A percentile compares a stretch with the other conserved stretches of the same genome.
These are phyloP conservation scores for Amphibolis antarctica DNA, from an alignment of 106 monocot species.

Conservation along the genomic window DNA sequence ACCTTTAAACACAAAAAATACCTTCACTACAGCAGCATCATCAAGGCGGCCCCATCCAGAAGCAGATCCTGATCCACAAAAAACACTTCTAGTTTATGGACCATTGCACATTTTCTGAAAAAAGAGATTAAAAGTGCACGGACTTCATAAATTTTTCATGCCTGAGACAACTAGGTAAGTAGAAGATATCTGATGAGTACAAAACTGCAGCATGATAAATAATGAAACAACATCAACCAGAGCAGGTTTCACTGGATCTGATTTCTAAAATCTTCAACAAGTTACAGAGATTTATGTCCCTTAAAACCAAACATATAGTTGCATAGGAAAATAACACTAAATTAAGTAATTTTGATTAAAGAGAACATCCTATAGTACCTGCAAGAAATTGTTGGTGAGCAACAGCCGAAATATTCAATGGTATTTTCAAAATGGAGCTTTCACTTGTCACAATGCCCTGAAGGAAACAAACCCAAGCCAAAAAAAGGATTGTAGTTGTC, in stretches of 20 bases:
- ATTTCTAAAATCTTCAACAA: no score
- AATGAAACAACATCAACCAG: not conserved
- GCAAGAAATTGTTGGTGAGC: constrained; percentile 87
- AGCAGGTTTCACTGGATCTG: not conserved
- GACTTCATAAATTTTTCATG: not conserved
- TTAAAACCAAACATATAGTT: no score
- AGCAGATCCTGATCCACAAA: constrained; percentile 58
- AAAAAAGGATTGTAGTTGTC: not conserved
- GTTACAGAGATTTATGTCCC: no score
- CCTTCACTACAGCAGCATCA: constrained; percentile 99
- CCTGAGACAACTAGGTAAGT: not conserved
- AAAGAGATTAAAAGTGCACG: not conserved
- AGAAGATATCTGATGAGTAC: not conserved
- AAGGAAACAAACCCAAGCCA: not conserved
- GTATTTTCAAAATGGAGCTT: constrained; percentile 48
- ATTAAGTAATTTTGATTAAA: not conserved
- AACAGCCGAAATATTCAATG: constrained; percentile 58
- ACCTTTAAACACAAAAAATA: constrained; percentile 15
- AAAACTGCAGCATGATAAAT: not conserved
- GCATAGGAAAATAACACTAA: no score
- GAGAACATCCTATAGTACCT: constrained; percentile 27
- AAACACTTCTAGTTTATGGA: not conserved
- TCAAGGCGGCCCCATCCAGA: constrained; percentile 93
- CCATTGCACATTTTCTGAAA: not conserved
- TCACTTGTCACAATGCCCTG: constrained; percentile 84